Conservation (phyloP, 345 rosid species). For the Ceriops tagal region DNA sequence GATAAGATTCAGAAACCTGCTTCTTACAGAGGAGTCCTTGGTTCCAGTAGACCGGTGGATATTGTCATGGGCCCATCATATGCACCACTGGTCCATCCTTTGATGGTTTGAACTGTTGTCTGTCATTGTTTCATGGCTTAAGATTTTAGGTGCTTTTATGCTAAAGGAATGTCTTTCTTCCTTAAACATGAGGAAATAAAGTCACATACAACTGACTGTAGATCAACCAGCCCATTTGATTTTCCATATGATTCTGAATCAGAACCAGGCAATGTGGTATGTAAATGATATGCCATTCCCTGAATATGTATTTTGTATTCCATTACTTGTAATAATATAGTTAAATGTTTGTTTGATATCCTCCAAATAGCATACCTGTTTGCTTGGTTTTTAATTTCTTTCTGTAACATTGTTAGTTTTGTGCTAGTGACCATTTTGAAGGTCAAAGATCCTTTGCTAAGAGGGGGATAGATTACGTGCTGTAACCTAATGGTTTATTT, state of each 20-base stretch:
- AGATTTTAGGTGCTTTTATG: background rate
- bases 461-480: no score
- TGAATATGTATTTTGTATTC: background rate
- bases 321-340: background rate
- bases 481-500: no score
- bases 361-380: no score
- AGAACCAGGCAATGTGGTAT: slow-evolving; percentile 63
- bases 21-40: slow-evolving; percentile 23
- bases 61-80: slow-evolving; percentile 32
- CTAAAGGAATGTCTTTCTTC: slow-evolving; percentile 11
- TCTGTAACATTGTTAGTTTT: no score
- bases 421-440: no score
- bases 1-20: slow-evolving; percentile 31
- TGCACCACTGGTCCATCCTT: slow-evolving; percentile 34
- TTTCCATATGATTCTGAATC: slow-evolving; percentile 62
- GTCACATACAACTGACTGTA: slow-evolving; percentile 33
- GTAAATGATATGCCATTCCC: slow-evolving; percentile 10
- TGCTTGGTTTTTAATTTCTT: no score
- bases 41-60: slow-evolving; percentile 29
- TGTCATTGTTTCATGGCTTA: background rate
- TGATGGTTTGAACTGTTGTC: slow-evolving; percentile 33
- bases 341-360: background rate
- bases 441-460: no score
- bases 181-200: slow-evolving; percentile 47
- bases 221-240: slow-evolving; percentile 89